phyloP scores from a whole-genome alignment of 176 grass and related monocot genomes.

The Oryza glaberrima region DNA sequence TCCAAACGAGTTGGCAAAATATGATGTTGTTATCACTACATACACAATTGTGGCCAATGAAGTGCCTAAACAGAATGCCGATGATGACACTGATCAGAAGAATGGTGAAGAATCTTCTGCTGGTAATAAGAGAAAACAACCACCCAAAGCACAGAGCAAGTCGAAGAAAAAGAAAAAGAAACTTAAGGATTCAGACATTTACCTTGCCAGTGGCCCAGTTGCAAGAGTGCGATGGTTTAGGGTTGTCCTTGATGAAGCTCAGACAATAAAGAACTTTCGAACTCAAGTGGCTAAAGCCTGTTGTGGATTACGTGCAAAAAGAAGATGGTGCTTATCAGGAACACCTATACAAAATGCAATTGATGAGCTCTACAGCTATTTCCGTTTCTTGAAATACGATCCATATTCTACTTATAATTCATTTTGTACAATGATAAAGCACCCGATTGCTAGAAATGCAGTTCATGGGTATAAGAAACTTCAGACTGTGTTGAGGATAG shows the following conservation, averaged over 20 bases:
- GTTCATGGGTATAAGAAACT: conserved; percentile 87
- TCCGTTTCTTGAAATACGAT: conserved; percentile 96
- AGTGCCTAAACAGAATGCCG: conserved; percentile 87
- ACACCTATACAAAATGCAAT: conserved; percentile 99
- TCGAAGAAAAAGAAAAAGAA: conserved; percentile 82
- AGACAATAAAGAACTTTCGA: conserved; percentile 96
- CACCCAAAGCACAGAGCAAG: conserved; percentile 45
- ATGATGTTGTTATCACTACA: conserved; percentile 94
- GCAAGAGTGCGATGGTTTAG: conserved; percentile 96
- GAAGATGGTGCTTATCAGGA: conserved; percentile 97
- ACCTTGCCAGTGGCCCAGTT: conserved; percentile 78
- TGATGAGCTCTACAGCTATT: conserved; percentile 96
- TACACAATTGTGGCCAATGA: conserved; percentile 98
- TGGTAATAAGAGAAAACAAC: conserved; percentile 76
- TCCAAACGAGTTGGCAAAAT: conserved; percentile 83
- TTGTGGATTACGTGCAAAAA: conserved; percentile 91
- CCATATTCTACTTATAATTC: conserved; percentile 79
- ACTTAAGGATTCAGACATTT: conserved; percentile 58
- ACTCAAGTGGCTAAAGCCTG: conserved; percentile 92
- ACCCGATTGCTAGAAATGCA: conserved; percentile 84
- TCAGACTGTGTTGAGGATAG: conserved; percentile 79
- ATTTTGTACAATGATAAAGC: conserved; percentile 86
- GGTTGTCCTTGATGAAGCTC: conserved; percentile 97
- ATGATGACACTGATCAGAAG: conserved; percentile 72
- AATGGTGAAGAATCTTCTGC: conserved; percentile 72